phyloP scores from a whole-genome alignment of 257 asterid genomes.

The Solanum sejunctum region DNA sequence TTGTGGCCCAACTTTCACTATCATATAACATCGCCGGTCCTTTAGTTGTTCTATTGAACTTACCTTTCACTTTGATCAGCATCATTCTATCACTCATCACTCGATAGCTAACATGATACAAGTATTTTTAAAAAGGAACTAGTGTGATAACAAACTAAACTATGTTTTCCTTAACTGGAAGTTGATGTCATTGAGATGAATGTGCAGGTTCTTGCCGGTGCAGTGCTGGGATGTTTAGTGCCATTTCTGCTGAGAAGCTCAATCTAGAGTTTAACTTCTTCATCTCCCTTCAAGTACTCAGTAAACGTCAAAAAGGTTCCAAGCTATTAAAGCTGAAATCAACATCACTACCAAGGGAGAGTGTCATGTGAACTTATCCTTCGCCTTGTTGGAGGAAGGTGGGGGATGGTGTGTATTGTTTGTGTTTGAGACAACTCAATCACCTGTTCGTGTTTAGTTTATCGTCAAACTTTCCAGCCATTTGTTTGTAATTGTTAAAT shows the following conservation, averaged over 20 bases:
- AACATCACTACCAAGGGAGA: neutral
- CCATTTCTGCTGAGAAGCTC: neutral
- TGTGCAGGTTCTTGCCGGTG: constrained; percentile 3
- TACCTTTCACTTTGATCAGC: neutral
- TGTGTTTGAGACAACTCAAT: neutral
- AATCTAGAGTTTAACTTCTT: neutral
- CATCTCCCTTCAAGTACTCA: neutral
- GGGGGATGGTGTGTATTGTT: neutral
- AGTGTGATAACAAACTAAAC: neutral
- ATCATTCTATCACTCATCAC: neutral
- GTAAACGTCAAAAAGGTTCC: neutral
- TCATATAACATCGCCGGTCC: neutral
- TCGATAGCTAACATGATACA: neutral
- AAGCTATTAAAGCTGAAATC: neutral
- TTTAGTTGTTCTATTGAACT: neutral
- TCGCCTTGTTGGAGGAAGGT: neutral
- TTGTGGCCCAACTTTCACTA: neutral
- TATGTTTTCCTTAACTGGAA: neutral
- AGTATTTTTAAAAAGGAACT: neutral
- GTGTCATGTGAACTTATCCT: neutral
- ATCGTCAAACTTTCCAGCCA: neutral
- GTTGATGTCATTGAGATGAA: neutral
- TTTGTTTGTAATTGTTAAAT: neutral
- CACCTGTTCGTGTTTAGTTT: neutral
- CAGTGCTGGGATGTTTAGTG: constrained; percentile 1